A percentile compares a stretch with the other conserved stretches of the same genome.
Evolutionary conservation across 73 alveolate species (phyloP).

Genomic region (Paramecium biaurelia): DNA sequence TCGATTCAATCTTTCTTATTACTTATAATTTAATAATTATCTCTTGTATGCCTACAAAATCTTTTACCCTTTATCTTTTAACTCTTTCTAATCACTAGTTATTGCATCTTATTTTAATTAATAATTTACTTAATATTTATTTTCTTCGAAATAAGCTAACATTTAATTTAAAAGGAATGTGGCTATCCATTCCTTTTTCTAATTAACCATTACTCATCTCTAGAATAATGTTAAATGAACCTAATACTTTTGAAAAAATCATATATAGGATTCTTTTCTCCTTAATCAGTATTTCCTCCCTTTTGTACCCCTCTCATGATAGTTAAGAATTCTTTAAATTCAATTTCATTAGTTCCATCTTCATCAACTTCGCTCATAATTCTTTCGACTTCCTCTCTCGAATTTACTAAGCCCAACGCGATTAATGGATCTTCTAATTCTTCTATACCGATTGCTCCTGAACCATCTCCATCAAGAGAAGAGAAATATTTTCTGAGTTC

Average conservation of each 20-base stretch:
- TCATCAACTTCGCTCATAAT: constrained; percentile 84
- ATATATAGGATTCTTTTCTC: constrained; percentile 61
- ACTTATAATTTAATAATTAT: constrained; percentile 25
- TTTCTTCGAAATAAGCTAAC: constrained; percentile 69
- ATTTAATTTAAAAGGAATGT: constrained; percentile 61
- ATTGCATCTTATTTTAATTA: constrained; percentile 46
- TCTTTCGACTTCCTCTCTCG: constrained; percentile 81
- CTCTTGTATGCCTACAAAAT: constrained; percentile 51
- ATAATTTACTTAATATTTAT: constrained; percentile 43
- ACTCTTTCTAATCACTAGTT: constrained; percentile 47
- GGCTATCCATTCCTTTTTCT: constrained; percentile 56
- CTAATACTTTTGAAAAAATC: constrained; percentile 68
- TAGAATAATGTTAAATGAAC: neutral
- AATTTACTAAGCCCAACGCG: constrained; percentile 90
- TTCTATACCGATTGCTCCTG: constrained; percentile 88
- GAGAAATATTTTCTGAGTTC: constrained; percentile 76
- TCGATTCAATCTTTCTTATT: constrained; percentile 43
- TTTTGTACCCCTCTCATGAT: constrained; percentile 84
- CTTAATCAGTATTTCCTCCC: constrained; percentile 55
- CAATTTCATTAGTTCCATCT: constrained; percentile 85
- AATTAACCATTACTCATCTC: constrained; percentile 64
- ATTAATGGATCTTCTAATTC: constrained; percentile 93
- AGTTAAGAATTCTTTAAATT: constrained; percentile 85
- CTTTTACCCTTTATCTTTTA: constrained; percentile 58
- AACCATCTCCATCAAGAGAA: constrained; percentile 83